Base-by-base conservation (phyloP, 148 eudicot genomes). In the Arbutus unedo region DNA sequence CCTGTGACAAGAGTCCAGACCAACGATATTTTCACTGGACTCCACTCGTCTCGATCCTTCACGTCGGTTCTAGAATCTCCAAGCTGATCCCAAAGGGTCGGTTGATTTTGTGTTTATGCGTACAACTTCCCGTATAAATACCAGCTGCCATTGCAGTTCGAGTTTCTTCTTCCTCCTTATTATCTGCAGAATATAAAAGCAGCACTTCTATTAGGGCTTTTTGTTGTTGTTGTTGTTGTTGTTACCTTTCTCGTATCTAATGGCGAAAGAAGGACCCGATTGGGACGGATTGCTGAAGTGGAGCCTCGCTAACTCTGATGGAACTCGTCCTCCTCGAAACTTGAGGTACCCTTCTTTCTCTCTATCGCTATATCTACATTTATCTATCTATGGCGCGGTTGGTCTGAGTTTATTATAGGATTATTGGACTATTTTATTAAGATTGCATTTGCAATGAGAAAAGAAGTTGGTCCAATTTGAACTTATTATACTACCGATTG, bases 231-330 rank as follows among this genome's bases (percentile, higher is more conserved):
- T 25, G 62, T 56, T 59, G 6, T 9, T 21, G 1, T 31, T 25
- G 5, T 7, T 48, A 14, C 11, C 14, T 13, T 25, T 8, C 19
- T 19, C 44, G 10, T 48, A 4, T 60, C 74, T 54, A 82, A 91
- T 91, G 94, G 92, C 94, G 31, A 85, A 88, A 82, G 92, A 93
- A 48, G 91, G 90, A 45, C 96, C 98, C 3, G 86, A 92, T 74
- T 96, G 98, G 98, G 98, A 96, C 0, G 98, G 98, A 4, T 75
- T 96, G 51, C 94, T 96, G 2, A 96, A 96, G 79, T 96, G 97
- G 98, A 96, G 98, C 81, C 90, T 96, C 44, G 85, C 97, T 57
- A 93, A 96, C 56, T 82, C 98, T 3, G 98, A 96, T 83, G 98
- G 93, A 6, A 96, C 95, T 76, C 80, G 74, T 21, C 81, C 95